These are phyloP conservation scores for Pseudohalonectria lignicola DNA, from an alignment of 2,329 filamentous ascomycete species.

Conservation along the genomic window DNA sequence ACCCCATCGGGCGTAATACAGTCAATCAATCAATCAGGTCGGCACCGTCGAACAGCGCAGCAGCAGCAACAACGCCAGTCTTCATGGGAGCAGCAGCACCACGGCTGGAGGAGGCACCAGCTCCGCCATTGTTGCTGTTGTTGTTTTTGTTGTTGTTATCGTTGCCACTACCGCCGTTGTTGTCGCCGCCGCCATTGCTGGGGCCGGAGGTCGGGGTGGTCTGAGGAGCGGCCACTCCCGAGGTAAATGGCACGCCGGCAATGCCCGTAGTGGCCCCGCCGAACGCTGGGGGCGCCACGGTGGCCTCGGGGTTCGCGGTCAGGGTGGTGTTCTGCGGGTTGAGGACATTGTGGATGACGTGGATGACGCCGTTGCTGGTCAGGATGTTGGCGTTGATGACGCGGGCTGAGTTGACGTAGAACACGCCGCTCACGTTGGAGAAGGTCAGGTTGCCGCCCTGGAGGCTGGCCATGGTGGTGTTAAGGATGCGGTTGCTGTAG, in stretches of 20 bases:
- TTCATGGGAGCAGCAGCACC: conserved; percentile 16
- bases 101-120: conserved; percentile 22
- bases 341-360: conserved; percentile 48
- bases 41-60: conserved; percentile 33
- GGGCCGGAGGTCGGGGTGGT: conserved; percentile 25
- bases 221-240: conserved; percentile 22
- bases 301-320: conserved; percentile 26
- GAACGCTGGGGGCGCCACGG: conserved; percentile 41
- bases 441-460: conserved; percentile 38
- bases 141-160: conserved; percentile 14
- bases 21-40: no score
- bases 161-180: conserved; percentile 2
- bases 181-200: conserved; percentile 7
- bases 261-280: conserved; percentile 35
- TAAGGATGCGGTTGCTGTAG: conserved; percentile 32
- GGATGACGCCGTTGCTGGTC: conserved; percentile 43
- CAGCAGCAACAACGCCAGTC: conserved; percentile 28
- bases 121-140: conserved; percentile 12
- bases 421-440: conserved; percentile 23
- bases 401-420: conserved; percentile 38
- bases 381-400: conserved; percentile 37
- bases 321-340: conserved; percentile 40
- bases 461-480: conserved; percentile 19
- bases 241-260: conserved; percentile 41
- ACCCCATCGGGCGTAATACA: no score